Evolutionary conservation across 345 rosid species (phyloP), one percentile per base, ranked within the genome.

Genomic region (Acer saccharum): DNA sequence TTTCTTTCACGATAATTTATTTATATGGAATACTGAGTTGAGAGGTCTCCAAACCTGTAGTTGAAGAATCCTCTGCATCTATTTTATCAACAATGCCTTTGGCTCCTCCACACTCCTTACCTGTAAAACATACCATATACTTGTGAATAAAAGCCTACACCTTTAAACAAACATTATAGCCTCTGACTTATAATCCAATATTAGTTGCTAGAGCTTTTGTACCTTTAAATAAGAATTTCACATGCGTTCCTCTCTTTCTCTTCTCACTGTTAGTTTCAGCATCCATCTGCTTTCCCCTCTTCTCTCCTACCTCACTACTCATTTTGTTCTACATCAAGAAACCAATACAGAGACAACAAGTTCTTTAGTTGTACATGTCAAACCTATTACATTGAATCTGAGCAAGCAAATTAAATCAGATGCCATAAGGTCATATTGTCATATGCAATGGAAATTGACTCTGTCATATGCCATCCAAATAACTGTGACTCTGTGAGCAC

Each of bases 191-290:
- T 52, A 20, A 13, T 32, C 35, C 0, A 10, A 29, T 7, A 17
- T 46, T 10, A 8, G 16, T 13, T 11, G 14, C 27, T 25, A 25
- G 27, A 25, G 14, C 27, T 68, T 55, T 6, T 10, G 1, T 48
- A 39, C 72, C 44, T 41, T 8, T 6, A 8, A 41, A 8, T 41
- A 41, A 29, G 44, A 35, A 25, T 68, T 57, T 78, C 12, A 13
- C 41, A 3, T 18, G 62, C 12, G 13, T 54, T 65, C 72, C 72
- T 72, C 67, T 66, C 72, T 65, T 72, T 72, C 72, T 68, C 46
- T 41, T 46, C 17, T 6, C 2, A n/a, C 41, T 71, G 55, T 21
- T 39, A 32, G 20, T 27, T 16, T 1, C 54, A 69, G 13, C 48
- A 35, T 58, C 21, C 39, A 67, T 76, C 46, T 52, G 69, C 69